Base-by-base conservation (phyloP, 805 yeast species). In the Candida quercuum region DNA sequence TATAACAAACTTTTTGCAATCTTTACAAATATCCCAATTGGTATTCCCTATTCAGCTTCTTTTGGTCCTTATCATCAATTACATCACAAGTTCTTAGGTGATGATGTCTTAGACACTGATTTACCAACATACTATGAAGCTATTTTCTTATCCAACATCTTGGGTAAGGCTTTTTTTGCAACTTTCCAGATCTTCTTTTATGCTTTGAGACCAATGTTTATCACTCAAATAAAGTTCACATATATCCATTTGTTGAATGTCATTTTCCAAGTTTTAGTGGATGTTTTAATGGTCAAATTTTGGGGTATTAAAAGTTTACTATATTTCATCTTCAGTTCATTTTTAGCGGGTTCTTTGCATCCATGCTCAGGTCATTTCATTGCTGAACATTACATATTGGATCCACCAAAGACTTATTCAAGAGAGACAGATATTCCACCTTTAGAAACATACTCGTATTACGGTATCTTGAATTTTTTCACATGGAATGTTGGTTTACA, bases 351-450 rank as follows among this genome's bases (percentile, higher is more conserved):
- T 2, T 85, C 95, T 0, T 67, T 86, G 55, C 97, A 88, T 55
- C 97, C 97, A 20, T 80, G 87, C 42, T 95, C 96, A 1, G 97
- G 96, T 16, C 97, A 88, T 63, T 88, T 88, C 61, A 86, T 88
- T 46, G 91, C 95, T n/a, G 97, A 88, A 57, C 97, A 88, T 58
- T 86, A 86, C 55, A 77, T 86, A 12, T 68, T 86, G 58, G 66
- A 78, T 45, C 81, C 86, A 27, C 74, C 72, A 17, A 56, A 60
- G 24, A 48, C 49, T 17, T 54, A 54, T 35, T 34, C 46, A 38
- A 38, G 30, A 42, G 41, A 22, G 19, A 44, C 41, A 1, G 69
- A 63, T 24, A 46, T 57, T 3, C 78, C 83, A 14, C 89, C 91
- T 0, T 64, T 75, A 8, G 97, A 88, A 56, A 88, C 97, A 0